Base-by-base conservation (phyloP, 2,329 filamentous ascomycete species). In the Phyllosticta paracitricarpa region DNA sequence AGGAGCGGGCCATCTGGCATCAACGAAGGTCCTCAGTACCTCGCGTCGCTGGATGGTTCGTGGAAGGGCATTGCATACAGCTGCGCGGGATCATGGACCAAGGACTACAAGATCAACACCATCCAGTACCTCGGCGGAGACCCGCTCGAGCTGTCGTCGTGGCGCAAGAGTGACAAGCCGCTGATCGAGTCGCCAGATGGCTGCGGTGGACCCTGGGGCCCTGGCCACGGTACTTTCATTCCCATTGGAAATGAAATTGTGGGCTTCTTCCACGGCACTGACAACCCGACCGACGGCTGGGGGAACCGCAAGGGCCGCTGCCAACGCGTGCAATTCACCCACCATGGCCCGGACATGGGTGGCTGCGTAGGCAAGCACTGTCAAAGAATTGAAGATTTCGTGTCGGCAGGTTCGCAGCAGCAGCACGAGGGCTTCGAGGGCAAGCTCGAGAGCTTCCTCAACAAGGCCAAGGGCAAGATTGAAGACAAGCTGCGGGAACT, bases 91-190 rank as follows among this genome's bases (percentile, higher is more conserved):
- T 73, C 69, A 63, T 79, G 77, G 77, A 79, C 77, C 1, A 72
- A 73, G 55, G 73, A 79, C 61, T 79, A 79, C 67, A 79, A 79
- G 64, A 78, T 79, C 74, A 75, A 74, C n/a, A 71, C 76, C 0
- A 66, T 79, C 24, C 69, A 73, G 51, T 77, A 72, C 61, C 66
- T 69, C 0, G 76, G 75, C 14, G 74, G 75, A 1, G 71, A 77
- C 61, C 77, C 77, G 2, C 66, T 79, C 0, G 62, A 73, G 30
- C 68, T 68, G 0, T 52, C 40, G 0, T 70, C 68, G 0, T 79
- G 77, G 77, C 64, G 65, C 14, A 79, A 79, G 64, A 70, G 69
- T 1, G 65, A 66, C 8, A 61, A 63, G 9, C 77, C 77, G 4
- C 65, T 79, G 30, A 69, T 79, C 1, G 68, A 74, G 61, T 72